phyloP scores from a whole-genome alignment of 139 green algal genomes.

The Raphidocelis subcapitata region DNA sequence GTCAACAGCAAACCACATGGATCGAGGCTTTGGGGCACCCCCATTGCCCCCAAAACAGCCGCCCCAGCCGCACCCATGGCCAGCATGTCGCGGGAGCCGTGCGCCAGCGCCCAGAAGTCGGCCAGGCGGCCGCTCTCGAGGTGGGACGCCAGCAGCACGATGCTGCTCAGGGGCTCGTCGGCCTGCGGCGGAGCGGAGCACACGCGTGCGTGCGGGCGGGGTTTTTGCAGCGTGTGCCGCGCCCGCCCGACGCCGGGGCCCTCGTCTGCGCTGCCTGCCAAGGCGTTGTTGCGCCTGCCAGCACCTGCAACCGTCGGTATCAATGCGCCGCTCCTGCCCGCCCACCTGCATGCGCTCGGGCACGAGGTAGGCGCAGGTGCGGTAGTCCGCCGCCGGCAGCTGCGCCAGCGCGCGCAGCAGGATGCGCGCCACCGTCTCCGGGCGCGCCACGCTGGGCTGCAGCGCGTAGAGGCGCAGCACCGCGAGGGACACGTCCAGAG shows the following conservation, averaged over 20 bases:
- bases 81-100: conserved; percentile 31
- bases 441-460: conserved; percentile 29
- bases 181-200: conserved; percentile 2
- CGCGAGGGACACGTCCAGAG: conserved; percentile 45
- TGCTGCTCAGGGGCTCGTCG: conserved; percentile 35
- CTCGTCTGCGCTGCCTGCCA: no score
- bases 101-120: conserved; percentile 44
- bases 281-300: no score
- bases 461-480: conserved; percentile 62
- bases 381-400: conserved; percentile 52
- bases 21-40: no score
- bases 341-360: conserved; percentile 45
- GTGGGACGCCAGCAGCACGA: conserved; percentile 45
- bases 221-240: no score
- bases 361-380: conserved; percentile 45
- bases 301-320: no score
- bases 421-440: conserved; percentile 35
- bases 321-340: neutral
- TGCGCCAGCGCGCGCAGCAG: conserved; percentile 54
- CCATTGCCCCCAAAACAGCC: no score
- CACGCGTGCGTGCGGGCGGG: no score
- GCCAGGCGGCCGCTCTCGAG: conserved; percentile 36
- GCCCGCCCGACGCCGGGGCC: no score
- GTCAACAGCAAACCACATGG: no score
- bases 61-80: neutral